phyloP scores from a whole-genome alignment of 441 rosid species.

The Heliophila coronopifolia region DNA sequence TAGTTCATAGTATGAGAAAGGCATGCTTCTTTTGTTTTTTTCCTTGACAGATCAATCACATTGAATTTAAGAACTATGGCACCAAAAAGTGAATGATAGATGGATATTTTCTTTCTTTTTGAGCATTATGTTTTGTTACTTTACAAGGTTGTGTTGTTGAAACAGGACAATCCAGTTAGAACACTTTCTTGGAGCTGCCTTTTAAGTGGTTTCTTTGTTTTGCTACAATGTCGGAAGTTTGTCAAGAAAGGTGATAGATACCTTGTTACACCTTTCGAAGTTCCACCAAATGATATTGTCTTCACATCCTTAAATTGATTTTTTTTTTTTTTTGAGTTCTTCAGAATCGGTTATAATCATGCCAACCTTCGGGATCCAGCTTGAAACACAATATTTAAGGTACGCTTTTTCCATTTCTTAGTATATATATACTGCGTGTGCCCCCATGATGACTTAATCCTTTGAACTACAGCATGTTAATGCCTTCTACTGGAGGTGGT shows the following conservation, averaged over 20 bases:
- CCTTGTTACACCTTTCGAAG: neutral
- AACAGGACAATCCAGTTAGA: constrained; percentile 45
- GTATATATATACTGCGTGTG: neutral
- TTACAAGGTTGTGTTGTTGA: neutral
- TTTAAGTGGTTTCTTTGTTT: constrained; percentile 40
- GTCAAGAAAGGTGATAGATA: constrained; percentile 70
- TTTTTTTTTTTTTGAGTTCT: constrained; percentile 21
- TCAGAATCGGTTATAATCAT: constrained; percentile 74
- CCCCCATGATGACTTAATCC: neutral
- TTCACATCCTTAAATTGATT: neutral
- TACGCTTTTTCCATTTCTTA: constrained; percentile 20
- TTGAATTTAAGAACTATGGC: neutral
- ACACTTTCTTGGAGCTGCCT: constrained; percentile 44
- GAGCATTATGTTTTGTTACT: neutral
- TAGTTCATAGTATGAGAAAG: neutral
- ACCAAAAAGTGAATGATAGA: neutral
- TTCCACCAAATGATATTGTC: neutral
- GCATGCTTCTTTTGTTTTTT: neutral
- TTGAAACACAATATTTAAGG: constrained; percentile 75
- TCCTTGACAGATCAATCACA: neutral
- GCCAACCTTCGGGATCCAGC: constrained; percentile 84
- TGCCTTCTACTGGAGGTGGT: neutral
- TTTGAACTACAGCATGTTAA: neutral
- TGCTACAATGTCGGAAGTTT: constrained; percentile 39
- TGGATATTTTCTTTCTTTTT: neutral